These are phyloP conservation scores for Fagopyrum tataricum DNA, from an alignment of 148 eudicot species.

Conservation along the genomic window DNA sequence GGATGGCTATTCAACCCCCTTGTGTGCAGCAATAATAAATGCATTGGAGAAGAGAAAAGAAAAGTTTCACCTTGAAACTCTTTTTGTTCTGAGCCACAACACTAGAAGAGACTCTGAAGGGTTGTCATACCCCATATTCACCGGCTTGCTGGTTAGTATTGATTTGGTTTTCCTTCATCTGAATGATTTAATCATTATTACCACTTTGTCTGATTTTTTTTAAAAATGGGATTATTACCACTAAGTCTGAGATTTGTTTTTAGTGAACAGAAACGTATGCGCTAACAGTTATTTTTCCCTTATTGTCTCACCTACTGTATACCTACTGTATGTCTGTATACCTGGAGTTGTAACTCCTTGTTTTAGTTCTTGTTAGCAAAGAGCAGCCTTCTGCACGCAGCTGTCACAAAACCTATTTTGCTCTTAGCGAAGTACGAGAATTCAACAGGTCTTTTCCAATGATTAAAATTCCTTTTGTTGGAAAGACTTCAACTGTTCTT, in stretches of 20 bases:
- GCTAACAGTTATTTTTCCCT: not conserved
- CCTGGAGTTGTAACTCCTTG: not conserved
- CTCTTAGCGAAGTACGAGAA: too few species aligned
- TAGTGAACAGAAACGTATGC: not conserved
- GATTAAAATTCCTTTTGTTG: too few species aligned
- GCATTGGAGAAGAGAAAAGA: slow-evolving; percentile 39
- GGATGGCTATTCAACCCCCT: slow-evolving; percentile 61
- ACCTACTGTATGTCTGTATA: not conserved
- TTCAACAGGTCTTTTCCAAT: too few species aligned
- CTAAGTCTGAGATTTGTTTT: not conserved
- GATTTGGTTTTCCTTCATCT: not conserved
- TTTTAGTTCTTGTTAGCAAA: not conserved
- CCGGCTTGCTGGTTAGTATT: slow-evolving; percentile 70
- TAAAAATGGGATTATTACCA: not conserved
- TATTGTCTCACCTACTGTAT: not conserved
- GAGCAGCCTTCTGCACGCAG: too few species aligned
- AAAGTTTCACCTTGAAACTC: slow-evolving; percentile 66
- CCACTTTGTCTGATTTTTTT: not conserved
- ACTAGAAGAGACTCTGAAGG: slow-evolving; percentile 69
- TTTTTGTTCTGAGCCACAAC: slow-evolving; percentile 77
- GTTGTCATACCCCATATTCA: slow-evolving; percentile 55
- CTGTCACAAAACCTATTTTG: too few species aligned
- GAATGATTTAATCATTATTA: not conserved
- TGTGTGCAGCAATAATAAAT: slow-evolving; percentile 73
- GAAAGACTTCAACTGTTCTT: too few species aligned